Evolutionary conservation across 75 land plant species (phyloP), one percentile per base, ranked within the genome.

Genomic region (Pinus taeda): DNA sequence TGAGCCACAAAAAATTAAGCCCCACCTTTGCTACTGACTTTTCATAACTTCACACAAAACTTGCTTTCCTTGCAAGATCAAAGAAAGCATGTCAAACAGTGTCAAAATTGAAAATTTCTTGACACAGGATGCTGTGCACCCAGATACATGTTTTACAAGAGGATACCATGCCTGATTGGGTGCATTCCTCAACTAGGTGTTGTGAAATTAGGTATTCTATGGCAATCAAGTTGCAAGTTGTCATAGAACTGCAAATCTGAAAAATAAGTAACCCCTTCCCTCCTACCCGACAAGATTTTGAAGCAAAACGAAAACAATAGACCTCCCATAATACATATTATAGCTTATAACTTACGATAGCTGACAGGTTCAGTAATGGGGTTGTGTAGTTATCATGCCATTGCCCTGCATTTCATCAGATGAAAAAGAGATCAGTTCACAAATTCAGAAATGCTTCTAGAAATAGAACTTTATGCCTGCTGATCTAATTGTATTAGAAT

Each of bases 1-100:
- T 69, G 71, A 21, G 53, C 53, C 21, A n/a, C 53, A 69, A 69
- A 69, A 49, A 69, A 69, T 42, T 69, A 15, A 69, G 53, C 49
- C 53, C 71, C 49, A 39, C 36, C 53, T 20, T 69, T 69, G 71
- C 22, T 45, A 69, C 42, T 22, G 39, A 33, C 36, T 65, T 21
- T 39, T 39, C 49, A 69, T 42, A 45, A 39, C 71, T 42, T 69
- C 53, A 69, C 71, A 69, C 71, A 69, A 69, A 69, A 69, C 71
- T 69, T 69, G 71, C 71, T 37, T 20, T 42, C 11, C 53, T 69
- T 69, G 71, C 53, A 42, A 69, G 71, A 69, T 69, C 11, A 21
- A 69, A 39, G 42, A 39, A 20, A 45, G 49, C n/a, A 9, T 20
- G 49, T 49, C 55, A 49, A 9, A 69, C 9, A 9, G 36, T 69